These are phyloP conservation scores for Heliophila coronopifolia DNA, from an alignment of 441 rosid species.

Conservation along the genomic window DNA sequence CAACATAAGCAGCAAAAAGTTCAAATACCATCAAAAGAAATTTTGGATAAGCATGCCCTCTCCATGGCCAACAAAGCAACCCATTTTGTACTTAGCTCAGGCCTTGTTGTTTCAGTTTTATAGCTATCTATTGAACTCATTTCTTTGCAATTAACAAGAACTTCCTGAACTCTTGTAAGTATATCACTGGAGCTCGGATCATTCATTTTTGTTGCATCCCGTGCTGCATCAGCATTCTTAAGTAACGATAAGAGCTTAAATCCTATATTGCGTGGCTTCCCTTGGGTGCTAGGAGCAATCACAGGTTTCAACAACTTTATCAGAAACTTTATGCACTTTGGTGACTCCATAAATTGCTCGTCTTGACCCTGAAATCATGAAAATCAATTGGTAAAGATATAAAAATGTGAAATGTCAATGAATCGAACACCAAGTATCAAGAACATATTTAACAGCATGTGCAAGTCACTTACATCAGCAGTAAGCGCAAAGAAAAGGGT, in stretches of 20 bases:
- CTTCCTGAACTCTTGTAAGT: slow-evolving; percentile 57
- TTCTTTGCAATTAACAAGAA: slow-evolving; percentile 65
- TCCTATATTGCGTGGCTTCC: slow-evolving; percentile 54
- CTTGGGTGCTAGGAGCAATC: slow-evolving; percentile 35
- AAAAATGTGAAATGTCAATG: neutral
- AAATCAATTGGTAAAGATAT: slow-evolving; percentile 2
- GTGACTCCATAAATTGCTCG: slow-evolving; percentile 64
- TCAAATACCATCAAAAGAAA: slow-evolving; percentile 73
- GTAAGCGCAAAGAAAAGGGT: slow-evolving; percentile 63
- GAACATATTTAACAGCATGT: neutral
- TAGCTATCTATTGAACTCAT: slow-evolving; percentile 35
- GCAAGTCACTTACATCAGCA: slow-evolving; percentile 49
- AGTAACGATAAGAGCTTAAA: slow-evolving; percentile 57
- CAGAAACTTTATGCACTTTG: slow-evolving; percentile 49
- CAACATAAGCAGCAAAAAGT: neutral
- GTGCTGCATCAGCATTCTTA: slow-evolving; percentile 42
- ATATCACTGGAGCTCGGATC: slow-evolving; percentile 55
- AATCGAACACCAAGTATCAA: neutral
- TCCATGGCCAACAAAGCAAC: slow-evolving; percentile 74
- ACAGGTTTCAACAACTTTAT: slow-evolving; percentile 70
- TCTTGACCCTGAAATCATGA: slow-evolving; percentile 62
- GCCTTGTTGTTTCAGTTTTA: slow-evolving; percentile 40
- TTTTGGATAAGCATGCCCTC: slow-evolving; percentile 79
- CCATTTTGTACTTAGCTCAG: slow-evolving; percentile 76
- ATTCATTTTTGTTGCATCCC: slow-evolving; percentile 34